A percentile compares a stretch with the other conserved stretches of the same genome.
Evolutionary conservation across 2,329 filamentous ascomycete species (phyloP).

Genomic region (Epichloe scottii): DNA sequence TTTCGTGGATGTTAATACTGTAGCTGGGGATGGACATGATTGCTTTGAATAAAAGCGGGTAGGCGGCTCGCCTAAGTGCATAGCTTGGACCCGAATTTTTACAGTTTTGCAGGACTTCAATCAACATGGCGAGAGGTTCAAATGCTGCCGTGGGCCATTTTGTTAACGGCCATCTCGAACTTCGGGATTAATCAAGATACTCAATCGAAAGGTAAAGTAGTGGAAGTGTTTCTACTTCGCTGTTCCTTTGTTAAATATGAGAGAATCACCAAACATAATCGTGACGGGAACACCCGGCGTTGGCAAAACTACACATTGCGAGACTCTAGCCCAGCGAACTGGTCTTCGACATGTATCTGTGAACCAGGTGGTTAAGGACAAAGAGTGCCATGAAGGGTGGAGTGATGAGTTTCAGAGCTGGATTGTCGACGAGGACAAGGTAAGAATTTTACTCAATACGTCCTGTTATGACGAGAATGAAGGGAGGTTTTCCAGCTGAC

Average conservation of each 20-base stretch:
- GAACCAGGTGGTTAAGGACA: constrained; percentile 85
- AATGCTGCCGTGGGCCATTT: not conserved
- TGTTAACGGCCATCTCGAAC: not conserved
- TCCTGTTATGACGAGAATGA: not conserved
- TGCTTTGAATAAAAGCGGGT: not conserved
- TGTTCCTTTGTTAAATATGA: constrained; percentile 15
- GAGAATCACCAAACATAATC: constrained; percentile 70
- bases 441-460: constrained; percentile 23
- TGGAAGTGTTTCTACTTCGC: not conserved
- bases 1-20: no score
- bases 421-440: constrained; percentile 96
- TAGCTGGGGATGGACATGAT: not conserved
- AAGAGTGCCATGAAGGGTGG: constrained; percentile 74
- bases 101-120: not conserved
- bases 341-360: constrained; percentile 74
- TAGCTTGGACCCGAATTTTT: not conserved
- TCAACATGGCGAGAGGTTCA: not conserved
- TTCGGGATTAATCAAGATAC: not conserved
- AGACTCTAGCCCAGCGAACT: constrained; percentile 62
- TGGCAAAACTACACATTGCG: constrained; percentile 88
- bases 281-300: constrained; percentile 92
- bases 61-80: not conserved
- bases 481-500: constrained; percentile 7
- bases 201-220: not conserved
- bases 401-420: constrained; percentile 77